phyloP scores from a whole-genome alignment of 495 filamentous ascomycete species.

The Tuber calosporum region DNA sequence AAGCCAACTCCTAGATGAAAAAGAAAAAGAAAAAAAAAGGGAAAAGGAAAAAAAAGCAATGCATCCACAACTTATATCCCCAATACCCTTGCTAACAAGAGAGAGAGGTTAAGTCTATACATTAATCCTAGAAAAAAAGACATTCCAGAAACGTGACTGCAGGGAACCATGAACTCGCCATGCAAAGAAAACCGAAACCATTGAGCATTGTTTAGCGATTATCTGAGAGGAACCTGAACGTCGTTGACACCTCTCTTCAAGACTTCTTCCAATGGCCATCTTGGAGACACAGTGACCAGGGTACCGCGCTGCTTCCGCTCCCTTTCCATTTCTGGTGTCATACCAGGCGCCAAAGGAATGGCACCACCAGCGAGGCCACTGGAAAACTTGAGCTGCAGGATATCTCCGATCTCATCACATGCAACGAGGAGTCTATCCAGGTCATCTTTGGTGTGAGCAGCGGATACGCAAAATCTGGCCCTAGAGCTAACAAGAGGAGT shows the following conservation, averaged over 20 bases:
- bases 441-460: slow-evolving; percentile 96
- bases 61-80: slow-evolving; percentile 14
- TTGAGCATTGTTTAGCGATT: slow-evolving; percentile 29
- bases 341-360: slow-evolving; percentile 61
- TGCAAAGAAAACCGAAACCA: slow-evolving; percentile 4
- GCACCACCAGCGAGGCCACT: slow-evolving; percentile 86
- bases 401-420: slow-evolving; percentile 86
- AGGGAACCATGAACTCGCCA: neutral
- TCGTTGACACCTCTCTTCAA: slow-evolving; percentile 71
- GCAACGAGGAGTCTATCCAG: slow-evolving; percentile 82
- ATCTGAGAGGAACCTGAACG: slow-evolving; percentile 63
- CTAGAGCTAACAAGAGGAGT: slow-evolving; percentile 93
- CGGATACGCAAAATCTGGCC: slow-evolving; percentile 89
- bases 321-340: slow-evolving; percentile 62
- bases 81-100: neutral
- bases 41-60: slow-evolving; percentile 17
- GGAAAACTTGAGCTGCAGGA: slow-evolving; percentile 91
- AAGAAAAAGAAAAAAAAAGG: slow-evolving; percentile 11
- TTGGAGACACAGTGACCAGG: slow-evolving; percentile 56
- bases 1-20: slow-evolving; percentile 17
- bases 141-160: slow-evolving; percentile 16
- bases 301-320: slow-evolving; percentile 58
- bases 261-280: slow-evolving; percentile 77
- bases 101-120: slow-evolving; percentile 6
- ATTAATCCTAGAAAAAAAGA: slow-evolving; percentile 26